Percentiles rank a stretch among this genome's conserved stretches.
Evolutionary conservation across 352 stramenopile species (phyloP).

Genomic region (Pythium coloratum): DNA sequence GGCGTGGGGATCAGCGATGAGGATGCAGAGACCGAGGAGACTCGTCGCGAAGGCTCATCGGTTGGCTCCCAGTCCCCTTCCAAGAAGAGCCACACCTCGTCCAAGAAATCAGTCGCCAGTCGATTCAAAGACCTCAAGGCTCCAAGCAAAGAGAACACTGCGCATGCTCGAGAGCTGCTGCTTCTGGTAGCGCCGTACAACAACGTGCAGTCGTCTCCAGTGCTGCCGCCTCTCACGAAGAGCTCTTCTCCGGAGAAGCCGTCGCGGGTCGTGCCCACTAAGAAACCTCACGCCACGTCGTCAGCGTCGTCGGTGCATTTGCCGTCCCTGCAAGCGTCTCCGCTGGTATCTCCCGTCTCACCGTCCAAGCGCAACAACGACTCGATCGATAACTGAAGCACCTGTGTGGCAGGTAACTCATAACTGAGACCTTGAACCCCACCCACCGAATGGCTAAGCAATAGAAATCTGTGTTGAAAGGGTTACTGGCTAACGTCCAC

Average conservation of each 20-base stretch:
- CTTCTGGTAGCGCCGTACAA: slow-evolving; percentile 61
- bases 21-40: slow-evolving; percentile 32
- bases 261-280: not conserved
- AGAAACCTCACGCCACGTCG: not conserved
- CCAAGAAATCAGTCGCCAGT: not conserved
- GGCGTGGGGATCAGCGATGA: slow-evolving; percentile 8
- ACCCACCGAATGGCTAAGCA: not conserved
- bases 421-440: not conserved
- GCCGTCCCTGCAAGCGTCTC: not conserved
- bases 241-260: not conserved
- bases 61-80: slow-evolving; percentile 5
- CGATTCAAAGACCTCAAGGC: slow-evolving; percentile 17
- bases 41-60: slow-evolving; percentile 23
- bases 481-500: not conserved
- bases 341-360: not conserved
- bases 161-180: slow-evolving; percentile 59
- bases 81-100: not conserved
- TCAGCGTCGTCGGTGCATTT: not conserved
- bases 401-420: not conserved
- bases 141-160: slow-evolving; percentile 38
- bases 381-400: not conserved
- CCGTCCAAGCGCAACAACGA: slow-evolving; percentile 1
- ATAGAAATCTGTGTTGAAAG: slow-evolving; percentile 8
- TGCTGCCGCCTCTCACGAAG: not conserved
- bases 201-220: not conserved